Evolutionary conservation across 257 asterid species (phyloP).

Genomic region (Nicotiana undulata): DNA sequence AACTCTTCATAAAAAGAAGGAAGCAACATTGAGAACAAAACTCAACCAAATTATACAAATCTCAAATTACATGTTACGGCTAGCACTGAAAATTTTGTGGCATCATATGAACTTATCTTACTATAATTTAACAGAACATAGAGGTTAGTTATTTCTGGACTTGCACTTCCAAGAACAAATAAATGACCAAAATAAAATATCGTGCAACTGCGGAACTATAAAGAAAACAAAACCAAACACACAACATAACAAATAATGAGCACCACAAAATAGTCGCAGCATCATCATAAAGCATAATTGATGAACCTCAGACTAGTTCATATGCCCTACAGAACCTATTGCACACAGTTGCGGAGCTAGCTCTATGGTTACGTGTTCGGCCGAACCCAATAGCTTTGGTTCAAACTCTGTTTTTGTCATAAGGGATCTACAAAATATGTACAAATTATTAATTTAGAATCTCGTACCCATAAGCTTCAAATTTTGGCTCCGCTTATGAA

Average conservation of each 20-base stretch:
- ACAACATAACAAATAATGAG: no score
- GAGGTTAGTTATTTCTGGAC: neutral
- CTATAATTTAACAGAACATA: neutral
- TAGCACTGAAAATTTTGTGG: neutral
- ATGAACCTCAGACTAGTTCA: neutral
- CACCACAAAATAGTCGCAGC: neutral
- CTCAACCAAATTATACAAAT: no score
- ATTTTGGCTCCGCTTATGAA: no score
- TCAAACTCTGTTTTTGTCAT: no score
- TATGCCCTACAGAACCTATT: neutral
- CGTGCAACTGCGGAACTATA: neutral
- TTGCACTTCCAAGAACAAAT: neutral
- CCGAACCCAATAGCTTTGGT: no score
- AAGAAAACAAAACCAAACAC: no score
- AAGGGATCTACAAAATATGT: no score
- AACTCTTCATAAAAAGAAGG: constrained; percentile 10
- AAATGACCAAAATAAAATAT: neutral
- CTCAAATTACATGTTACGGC: neutral
- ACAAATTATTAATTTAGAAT: no score
- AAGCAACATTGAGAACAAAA: neutral
- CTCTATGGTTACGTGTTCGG: no score
- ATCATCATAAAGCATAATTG: neutral
- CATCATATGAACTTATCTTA: neutral
- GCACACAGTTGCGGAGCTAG: neutral
- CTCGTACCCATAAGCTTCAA: no score